These are phyloP conservation scores for Phytophthora vignae DNA, from an alignment of 352 stramenopile genomes.

Conservation along the genomic window DNA sequence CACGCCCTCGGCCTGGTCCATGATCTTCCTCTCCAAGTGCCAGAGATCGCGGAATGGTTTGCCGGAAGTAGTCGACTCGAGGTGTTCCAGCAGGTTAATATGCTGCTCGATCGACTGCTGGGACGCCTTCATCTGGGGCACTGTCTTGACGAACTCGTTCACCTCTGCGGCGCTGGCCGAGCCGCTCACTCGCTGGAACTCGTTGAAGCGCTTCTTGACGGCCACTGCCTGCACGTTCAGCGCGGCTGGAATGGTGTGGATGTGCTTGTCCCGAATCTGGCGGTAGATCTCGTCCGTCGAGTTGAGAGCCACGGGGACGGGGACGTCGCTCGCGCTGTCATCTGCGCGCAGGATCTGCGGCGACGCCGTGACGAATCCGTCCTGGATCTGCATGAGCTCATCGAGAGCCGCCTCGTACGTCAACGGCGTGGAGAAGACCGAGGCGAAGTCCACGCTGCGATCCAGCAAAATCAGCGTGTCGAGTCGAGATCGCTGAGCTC, in stretches of 20 bases:
- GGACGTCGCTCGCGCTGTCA: slow-evolving; percentile 32
- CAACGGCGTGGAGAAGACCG: slow-evolving; percentile 69
- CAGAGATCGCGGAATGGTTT: slow-evolving; percentile 70
- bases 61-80: slow-evolving; percentile 53
- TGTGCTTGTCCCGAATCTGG: slow-evolving; percentile 71
- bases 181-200: slow-evolving; percentile 60
- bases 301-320: slow-evolving; percentile 60
- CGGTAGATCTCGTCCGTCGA: slow-evolving; percentile 63
- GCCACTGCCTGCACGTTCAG: slow-evolving; percentile 61
- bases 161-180: slow-evolving; percentile 65
- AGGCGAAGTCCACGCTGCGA: slow-evolving; percentile 73
- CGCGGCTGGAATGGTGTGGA: slow-evolving; percentile 55
- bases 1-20: slow-evolving; percentile 52
- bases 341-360: slow-evolving; percentile 52
- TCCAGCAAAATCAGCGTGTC: slow-evolving; percentile 81
- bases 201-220: slow-evolving; percentile 60
- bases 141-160: slow-evolving; percentile 73
- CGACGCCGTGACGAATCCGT: slow-evolving; percentile 59
- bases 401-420: slow-evolving; percentile 79
- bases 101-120: slow-evolving; percentile 69
- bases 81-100: slow-evolving; percentile 64
- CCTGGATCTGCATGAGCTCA: slow-evolving; percentile 67
- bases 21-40: slow-evolving; percentile 72
- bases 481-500: slow-evolving; percentile 28
- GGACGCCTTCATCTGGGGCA: slow-evolving; percentile 65